Base-by-base conservation (phyloP, 148 eudicot species). In the Euryodendron excelsum region DNA sequence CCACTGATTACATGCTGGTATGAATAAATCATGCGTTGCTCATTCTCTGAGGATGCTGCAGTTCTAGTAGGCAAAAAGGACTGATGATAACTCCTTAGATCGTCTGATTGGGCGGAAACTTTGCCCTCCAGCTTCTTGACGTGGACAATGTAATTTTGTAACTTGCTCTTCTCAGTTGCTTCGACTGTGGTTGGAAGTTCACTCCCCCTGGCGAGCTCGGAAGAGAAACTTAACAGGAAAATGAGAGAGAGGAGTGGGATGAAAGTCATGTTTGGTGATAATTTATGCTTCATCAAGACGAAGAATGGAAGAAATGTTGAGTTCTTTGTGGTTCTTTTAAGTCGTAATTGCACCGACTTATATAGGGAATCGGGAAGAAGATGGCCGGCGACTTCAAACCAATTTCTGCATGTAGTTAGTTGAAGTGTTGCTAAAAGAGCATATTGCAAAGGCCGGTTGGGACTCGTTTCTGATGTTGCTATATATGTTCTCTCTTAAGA, bases 1-100 rank as follows among this genome's bases (percentile, higher is more conserved):
- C 75, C 75, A 18, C 37, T 48, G n/a, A 72, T 52, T 60, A 23
- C 60, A 50, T 72, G 36, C 36, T 72, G 18, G 60, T 48, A 72
- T 17, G 75, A 72, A 17, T 72, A 48, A 14, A 48, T 50, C 21
- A 72, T 4, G 20, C 75, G 34, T 18, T 27, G 21, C 59, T 47
- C n/a, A 47, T 27, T 50, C 7, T 72, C 50, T 14, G 50, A 68
- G n/a, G 14, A 3, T 39, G 50, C 72, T 44, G 21, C 17, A 44
- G 30, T 69, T 47, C 13, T 12, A 27, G 75, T 9, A 52, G 39
- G 75, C 21, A 52, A 23, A 50, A 72, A 72, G 14, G 75, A 72
- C 14, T 21, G n/a, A 3, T 50, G 62, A 30, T 53, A 47, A 13
- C 36, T 45, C 34, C 28, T 14, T 15, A 71, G 36, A 37, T 72